Conservation (phyloP, 2,329 filamentous ascomycete genomes). For the Beauveria medogensis region DNA sequence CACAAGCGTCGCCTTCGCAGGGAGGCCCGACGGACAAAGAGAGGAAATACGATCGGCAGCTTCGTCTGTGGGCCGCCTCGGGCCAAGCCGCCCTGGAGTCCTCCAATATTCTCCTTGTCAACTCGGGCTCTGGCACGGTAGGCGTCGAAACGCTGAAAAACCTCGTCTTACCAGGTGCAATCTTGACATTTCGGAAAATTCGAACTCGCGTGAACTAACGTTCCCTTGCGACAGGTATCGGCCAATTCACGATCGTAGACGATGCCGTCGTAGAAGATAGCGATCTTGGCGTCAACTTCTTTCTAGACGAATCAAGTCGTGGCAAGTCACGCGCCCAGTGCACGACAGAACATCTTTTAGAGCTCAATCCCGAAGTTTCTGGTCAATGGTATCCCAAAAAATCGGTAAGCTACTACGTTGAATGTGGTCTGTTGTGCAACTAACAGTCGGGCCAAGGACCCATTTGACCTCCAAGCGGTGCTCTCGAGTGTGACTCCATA, state of each 20-base stretch:
- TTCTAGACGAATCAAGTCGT: conserved; percentile 70
- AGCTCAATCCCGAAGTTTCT: conserved; percentile 87
- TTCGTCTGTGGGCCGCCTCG: conserved; percentile 88
- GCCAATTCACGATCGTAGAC: conserved; percentile 85
- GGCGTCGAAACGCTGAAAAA: conserved; percentile 94
- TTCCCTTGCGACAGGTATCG: conserved; percentile 54
- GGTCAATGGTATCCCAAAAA: conserved; percentile 58
- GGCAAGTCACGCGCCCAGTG: conserved; percentile 73
- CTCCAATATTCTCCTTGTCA: conserved; percentile 84
- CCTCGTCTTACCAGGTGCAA: conserved; percentile 73
- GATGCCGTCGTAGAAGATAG: conserved; percentile 65
- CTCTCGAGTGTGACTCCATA: conserved; percentile 35
- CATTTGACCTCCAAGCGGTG: conserved; percentile 31
- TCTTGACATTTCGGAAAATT: neutral
- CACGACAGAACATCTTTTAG: conserved; percentile 66
- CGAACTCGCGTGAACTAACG: neutral
- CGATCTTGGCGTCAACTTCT: conserved; percentile 95
- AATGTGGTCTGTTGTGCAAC: neutral
- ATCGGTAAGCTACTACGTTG: conserved; percentile 26
- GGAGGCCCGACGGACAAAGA: conserved; percentile 52
- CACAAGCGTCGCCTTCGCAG: conserved; percentile 26
- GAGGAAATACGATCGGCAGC: conserved; percentile 86
- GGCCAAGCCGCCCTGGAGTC: conserved; percentile 87
- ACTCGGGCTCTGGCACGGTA: conserved; percentile 77
- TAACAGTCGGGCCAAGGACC: conserved; percentile 16